phyloP scores from a whole-genome alignment of 768 basidiomycete genomes.

The Collybiopsis confluens region DNA sequence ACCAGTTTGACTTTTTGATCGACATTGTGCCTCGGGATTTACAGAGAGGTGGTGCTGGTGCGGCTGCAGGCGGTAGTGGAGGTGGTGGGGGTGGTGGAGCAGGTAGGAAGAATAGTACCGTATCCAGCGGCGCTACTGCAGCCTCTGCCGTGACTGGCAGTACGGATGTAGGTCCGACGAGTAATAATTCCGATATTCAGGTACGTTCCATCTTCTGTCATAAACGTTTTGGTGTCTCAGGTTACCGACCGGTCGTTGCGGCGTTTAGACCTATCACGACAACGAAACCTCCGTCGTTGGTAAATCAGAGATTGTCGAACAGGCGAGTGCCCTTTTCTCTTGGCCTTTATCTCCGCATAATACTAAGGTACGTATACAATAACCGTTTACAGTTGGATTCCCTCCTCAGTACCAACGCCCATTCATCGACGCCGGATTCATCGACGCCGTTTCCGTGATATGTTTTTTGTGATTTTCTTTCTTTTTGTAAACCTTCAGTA shows the following conservation, averaged over 20 bases:
- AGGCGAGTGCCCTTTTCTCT: not conserved
- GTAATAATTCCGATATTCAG: not conserved
- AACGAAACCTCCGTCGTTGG: not conserved
- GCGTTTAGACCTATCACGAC: not conserved
- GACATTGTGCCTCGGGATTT: constrained; percentile 93
- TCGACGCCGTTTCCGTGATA: constrained; percentile 3
- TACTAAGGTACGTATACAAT: not conserved
- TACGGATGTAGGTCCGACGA: not conserved
- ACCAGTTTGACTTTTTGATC: constrained; percentile 97
- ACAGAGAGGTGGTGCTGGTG: constrained; percentile 28
- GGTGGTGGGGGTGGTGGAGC: constrained; percentile 8
- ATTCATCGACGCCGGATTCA: constrained; percentile 5
- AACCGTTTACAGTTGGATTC: constrained; percentile 3
- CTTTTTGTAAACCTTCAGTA: too few relatives aligned
- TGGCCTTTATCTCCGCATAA: not conserved
- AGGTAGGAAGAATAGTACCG: constrained; percentile 18
- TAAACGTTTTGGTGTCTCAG: not conserved
- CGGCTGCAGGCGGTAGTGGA: too few relatives aligned
- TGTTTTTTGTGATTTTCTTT: not conserved
- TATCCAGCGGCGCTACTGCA: not conserved
- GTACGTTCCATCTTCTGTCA: not conserved
- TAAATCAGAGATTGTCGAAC: constrained; percentile 6
- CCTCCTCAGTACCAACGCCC: not conserved
- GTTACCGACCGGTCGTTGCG: not conserved
- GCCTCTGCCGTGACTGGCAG: not conserved